phyloP scores from a whole-genome alignment of 768 basidiomycete species.

The Lactarius psammicola region DNA sequence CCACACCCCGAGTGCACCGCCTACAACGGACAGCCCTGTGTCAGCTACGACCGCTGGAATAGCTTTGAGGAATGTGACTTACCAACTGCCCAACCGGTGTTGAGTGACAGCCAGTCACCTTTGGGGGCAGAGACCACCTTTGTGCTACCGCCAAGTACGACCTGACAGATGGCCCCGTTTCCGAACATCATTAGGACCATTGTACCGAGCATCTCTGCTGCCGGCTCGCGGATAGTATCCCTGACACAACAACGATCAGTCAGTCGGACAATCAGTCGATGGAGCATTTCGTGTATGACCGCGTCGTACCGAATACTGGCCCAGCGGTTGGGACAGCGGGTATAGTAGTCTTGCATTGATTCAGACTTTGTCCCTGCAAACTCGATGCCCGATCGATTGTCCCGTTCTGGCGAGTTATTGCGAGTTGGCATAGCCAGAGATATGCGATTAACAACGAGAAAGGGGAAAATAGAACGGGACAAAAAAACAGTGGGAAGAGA shows the following conservation, averaged over 20 bases:
- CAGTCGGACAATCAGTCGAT: background rate
- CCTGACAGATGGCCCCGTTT: conserved; percentile 19
- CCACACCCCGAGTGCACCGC: conserved; percentile 67
- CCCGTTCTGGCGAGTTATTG: background rate
- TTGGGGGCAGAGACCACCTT: conserved; percentile 25
- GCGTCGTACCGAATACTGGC: conserved; percentile 3
- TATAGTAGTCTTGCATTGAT: conserved; percentile 12
- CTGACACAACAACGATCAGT: background rate
- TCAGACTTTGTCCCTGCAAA: background rate
- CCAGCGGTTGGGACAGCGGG: conserved; percentile 10
- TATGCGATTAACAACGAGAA: too few species aligned
- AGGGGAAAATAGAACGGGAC: background rate
- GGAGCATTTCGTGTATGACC: background rate
- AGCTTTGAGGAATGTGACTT: background rate
- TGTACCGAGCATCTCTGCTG: conserved; percentile 15
- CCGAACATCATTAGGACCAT: conserved; percentile 24
- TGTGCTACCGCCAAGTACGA: conserved; percentile 15
- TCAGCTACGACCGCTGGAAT: background rate
- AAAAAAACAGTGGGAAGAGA: background rate
- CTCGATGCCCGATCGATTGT: background rate
- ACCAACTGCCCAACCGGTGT: conserved; percentile 28
- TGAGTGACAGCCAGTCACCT: conserved; percentile 28
- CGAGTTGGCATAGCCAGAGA: background rate
- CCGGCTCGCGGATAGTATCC: conserved; percentile 14
- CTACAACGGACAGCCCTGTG: conserved; percentile 30